Base-by-base conservation (phyloP, 148 eudicot genomes). In the Vaccinium darrowii region DNA sequence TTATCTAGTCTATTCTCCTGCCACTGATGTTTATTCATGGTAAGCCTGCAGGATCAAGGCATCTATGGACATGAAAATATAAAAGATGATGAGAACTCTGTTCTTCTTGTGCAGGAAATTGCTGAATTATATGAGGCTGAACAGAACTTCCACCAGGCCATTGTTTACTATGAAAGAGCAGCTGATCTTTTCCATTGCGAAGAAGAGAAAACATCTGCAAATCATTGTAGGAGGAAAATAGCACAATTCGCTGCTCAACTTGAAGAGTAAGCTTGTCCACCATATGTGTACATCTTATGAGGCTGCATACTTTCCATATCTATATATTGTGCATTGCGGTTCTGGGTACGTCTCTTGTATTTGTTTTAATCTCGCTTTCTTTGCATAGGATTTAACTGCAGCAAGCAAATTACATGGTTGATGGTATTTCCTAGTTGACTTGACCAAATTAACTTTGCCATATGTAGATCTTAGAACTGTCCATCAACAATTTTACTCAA, bases 231-330 rank as follows among this genome's bases (percentile, higher is more conserved):
- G 87, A 93, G 86, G 82, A 95, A 95, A 89, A 88, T 95, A 86
- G 98, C 98, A 13, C 91, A 92, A 76, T 93, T 84, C 87, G 86
- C 95, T 86, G 97, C 98, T 60, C 93, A 93, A 83, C 83, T 93
- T 71, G 95, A 91, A 88, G 87, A 92, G 97, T 93, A 93, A 92
- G 94, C 23, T 23, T 75, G 63, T 60, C 75, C 47, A 30, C 84
- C 15, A 27, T 71, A 33, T 21, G 2, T 60, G 51, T 57, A 16
- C 39, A 19, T 54, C 51, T 81, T 75, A 21, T 81, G 76, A 27
- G 27, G 57, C 54, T 82, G 47, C 27, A 18, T n/a, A 50, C 56
- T 19, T 60, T 27, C 36, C 16, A 81, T 60, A 47, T 1, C 36
- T 63, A 16, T 33, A 3, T 52, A 25, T 15, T 83, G 15, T 21